Base-by-base conservation (phyloP, 352 stramenopile genomes). In the Pythium phragmiticola region DNA sequence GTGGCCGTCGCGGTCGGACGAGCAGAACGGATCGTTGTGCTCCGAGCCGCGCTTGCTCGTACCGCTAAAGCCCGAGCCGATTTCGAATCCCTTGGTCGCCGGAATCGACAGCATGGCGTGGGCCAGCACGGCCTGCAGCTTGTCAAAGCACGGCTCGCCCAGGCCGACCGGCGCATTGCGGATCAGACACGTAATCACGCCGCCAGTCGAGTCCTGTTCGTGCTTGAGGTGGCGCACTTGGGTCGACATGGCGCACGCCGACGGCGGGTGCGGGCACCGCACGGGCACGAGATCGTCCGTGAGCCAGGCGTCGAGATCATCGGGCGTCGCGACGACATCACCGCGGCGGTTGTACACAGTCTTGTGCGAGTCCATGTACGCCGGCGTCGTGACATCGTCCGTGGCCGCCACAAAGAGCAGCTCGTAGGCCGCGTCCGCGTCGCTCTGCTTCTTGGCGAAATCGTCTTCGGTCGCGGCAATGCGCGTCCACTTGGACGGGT, bases 71-170 rank as follows among this genome's bases (percentile, higher is more conserved):
- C 84, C 87, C 36, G 82, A 94, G 61, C 95, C 92, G 57, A 98
- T 98, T 80, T 99, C 97, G 71, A 99, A 99, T 34, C 98, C 98
- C 82, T 99, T 99, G 56, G 96, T 98, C 37, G 97, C 98, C 23
- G 98, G 97, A 68, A 99, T 97, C 34, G 95, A 99, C 75, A 99
- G 94, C 83, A 98, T 99, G 34, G 97, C 97, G 78, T 99, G 98
- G 34, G 97, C 98, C 41, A 99, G 78, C 59, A 98, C 85, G 16
- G 98, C 98, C 73, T 99, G 97, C 36, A 99, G 84, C 84, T 99
- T 99, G 83, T 99, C 98, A 77, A 99, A 99, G 58, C 98, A 98
- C 17, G 98, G 97, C 65, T 98, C 88, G n/a, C 98, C 98, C 8
- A 99, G 73, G 52, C 98, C 97, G 19, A 98, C 89, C 0, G 96